These are phyloP conservation scores for Barnettozyma siamensis DNA, from an alignment of 805 yeast species.

Conservation along the genomic window DNA sequence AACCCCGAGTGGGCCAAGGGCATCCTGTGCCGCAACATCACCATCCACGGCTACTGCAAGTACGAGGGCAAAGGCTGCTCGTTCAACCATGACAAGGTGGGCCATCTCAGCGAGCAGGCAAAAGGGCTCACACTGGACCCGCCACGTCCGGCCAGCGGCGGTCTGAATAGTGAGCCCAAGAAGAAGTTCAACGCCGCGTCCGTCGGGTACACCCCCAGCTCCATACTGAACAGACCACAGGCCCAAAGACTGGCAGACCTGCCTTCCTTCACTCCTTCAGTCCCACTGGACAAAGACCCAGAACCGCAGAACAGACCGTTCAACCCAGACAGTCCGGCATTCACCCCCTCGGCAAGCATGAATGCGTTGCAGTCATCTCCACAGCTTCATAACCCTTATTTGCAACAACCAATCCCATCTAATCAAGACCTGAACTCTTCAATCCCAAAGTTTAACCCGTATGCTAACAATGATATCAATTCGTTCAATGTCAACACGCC, in stretches of 20 bases:
- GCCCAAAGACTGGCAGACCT: constrained; percentile 35
- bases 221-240: constrained; percentile 12
- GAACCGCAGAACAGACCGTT: constrained; percentile 18
- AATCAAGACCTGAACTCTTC: not conserved
- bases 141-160: too few relatives aligned
- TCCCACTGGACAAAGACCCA: not conserved
- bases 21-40: constrained; percentile 77
- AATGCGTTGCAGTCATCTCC: constrained; percentile 8
- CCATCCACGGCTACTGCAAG: constrained; percentile 84
- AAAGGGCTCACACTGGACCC: not conserved
- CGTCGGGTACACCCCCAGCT: constrained; percentile 47
- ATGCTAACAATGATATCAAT: constrained; percentile 11
- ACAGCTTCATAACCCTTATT: constrained; percentile 11
- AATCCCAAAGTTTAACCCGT: constrained; percentile 16
- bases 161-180: too few relatives aligned
- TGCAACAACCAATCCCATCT: constrained; percentile 5
- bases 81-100: constrained; percentile 52
- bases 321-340: constrained; percentile 29
- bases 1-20: constrained; percentile 53
- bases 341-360: constrained; percentile 16
- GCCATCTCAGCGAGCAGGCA: constrained; percentile 2
- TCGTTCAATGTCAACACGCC: constrained; percentile 9
- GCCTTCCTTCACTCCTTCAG: constrained; percentile 25
- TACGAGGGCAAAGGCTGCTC: constrained; percentile 85
- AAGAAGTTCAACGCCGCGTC: constrained; percentile 50